Evolutionary conservation across 345 rosid species (phyloP).

Genomic region (Populus alba): DNA sequence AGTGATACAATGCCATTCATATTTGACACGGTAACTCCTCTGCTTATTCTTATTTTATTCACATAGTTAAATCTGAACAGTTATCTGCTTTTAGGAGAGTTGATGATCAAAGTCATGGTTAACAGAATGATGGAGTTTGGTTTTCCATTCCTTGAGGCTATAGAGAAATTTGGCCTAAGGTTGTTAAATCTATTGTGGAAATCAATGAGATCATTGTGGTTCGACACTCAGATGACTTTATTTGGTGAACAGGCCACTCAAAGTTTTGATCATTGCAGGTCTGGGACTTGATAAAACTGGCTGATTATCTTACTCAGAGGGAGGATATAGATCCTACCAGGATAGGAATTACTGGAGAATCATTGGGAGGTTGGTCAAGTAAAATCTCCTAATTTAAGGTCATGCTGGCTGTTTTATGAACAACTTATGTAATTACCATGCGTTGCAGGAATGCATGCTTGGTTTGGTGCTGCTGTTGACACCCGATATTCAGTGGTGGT

Average conservation of each 20-base stretch:
- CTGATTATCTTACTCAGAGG: constrained; percentile 72
- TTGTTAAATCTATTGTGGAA: background rate
- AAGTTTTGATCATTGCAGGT: constrained; percentile 39
- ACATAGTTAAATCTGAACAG: background rate
- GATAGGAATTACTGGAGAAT: constrained; percentile 91
- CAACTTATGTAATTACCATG: constrained; percentile 12
- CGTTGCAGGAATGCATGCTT: constrained; percentile 88
- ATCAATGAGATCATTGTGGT: background rate
- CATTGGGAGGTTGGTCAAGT: constrained; percentile 77
- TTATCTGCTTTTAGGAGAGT: background rate
- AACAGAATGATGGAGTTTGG: background rate
- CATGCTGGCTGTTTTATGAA: constrained; percentile 1
- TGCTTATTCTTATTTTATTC: background rate
- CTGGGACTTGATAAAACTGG: constrained; percentile 89
- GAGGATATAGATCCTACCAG: constrained; percentile 68
- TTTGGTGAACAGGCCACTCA: constrained; percentile 8
- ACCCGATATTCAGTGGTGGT: constrained; percentile 62
- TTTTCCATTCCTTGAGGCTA: constrained; percentile 6
- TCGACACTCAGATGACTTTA: background rate
- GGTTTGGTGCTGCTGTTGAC: constrained; percentile 89
- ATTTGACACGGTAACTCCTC: constrained; percentile 61
- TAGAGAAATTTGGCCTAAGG: background rate
- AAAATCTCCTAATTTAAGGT: constrained; percentile 1
- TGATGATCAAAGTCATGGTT: background rate
- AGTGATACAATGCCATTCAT: constrained; percentile 92